Conservation (phyloP, 345 rosid species). For the Raphanus raphanistrum region DNA sequence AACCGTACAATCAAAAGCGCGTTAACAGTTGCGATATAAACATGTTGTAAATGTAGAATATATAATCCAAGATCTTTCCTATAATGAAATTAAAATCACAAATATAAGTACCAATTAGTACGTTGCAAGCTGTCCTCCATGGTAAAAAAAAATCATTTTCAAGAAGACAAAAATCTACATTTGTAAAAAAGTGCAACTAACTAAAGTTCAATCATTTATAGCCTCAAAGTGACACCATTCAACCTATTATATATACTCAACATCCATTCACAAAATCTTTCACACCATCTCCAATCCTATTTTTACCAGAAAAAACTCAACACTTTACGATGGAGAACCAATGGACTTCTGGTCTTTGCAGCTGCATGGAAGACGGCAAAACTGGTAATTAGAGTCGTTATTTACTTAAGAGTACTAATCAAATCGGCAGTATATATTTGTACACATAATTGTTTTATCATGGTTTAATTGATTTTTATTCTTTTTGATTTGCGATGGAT, state of each 20-base stretch:
- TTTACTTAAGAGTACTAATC: neutral
- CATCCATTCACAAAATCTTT: neutral
- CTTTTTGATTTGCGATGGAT: neutral
- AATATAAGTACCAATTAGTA: neutral
- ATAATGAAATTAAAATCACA: neutral
- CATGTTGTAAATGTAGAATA: neutral
- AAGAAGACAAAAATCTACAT: neutral
- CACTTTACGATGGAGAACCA: conserved; percentile 22
- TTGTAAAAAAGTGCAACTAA: neutral
- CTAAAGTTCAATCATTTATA: neutral
- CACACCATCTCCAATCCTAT: neutral
- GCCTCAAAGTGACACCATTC: neutral
- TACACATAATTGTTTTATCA: neutral
- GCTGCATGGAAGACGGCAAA: conserved; percentile 30
- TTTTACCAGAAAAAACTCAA: neutral
- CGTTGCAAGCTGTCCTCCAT: neutral
- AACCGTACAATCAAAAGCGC: neutral
- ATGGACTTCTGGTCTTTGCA: conserved; percentile 34
- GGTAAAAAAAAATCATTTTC: neutral
- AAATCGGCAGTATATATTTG: neutral
- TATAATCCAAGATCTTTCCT: neutral
- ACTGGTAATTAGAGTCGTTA: conserved; percentile 3
- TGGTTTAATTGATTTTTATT: neutral
- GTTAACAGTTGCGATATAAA: neutral
- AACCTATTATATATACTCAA: neutral